Base-by-base conservation (phyloP, 192 early-diverging fungal species). In the Entophlyctis luteolus region DNA sequence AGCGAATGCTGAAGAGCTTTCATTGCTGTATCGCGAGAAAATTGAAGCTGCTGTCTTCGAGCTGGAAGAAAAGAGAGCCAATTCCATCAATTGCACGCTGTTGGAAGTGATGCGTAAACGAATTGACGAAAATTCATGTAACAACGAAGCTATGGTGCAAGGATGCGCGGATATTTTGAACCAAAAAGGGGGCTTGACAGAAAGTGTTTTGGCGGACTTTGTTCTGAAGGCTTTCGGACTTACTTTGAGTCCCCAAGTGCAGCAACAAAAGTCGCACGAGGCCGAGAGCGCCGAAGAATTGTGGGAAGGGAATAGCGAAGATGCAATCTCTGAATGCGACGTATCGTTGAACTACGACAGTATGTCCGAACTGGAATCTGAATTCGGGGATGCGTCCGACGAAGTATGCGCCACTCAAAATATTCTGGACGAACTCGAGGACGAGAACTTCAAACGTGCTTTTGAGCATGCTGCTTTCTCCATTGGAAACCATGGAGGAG, bases 241-340 rank as follows among this genome's bases (percentile, higher is more conserved):
- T 16, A 37, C n/a, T 29, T n/a, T 22, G 20, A 59, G 46, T 29
- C 12, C 31, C n/a, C 52, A 31, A 29, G 50, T 27, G 2, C 14
- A 20, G 4, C 1, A 22, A 25, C 23, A 14, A 53, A 14, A 22
- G 18, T 1, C 4, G 1, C 23, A 53, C 14, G 50, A 14, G 3
- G 14, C 14, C 22, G 50, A 53, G 25, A 54, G 60, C 14, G 50
- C 10, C n/a, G 42, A 65, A 50, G 47, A 54, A 14, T 4, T 18
- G 53, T 27, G 14, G 38, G 5, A 4, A 10, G 20, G 20, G 4
- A 8, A 34, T 16, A 18, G 35, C 36, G 60, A 63, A n/a, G 60
- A 63, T 49, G 48, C 60, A n/a, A 34, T 49, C 33, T 63, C 60
- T 10, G 60, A 63, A 33, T 63, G 60, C 50, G 60, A 63, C 25